A percentile compares a stretch with the other conserved stretches of the same genome.
Evolutionary conservation across 768 basidiomycete species (phyloP).

Genomic region (Auricularia sp.): DNA sequence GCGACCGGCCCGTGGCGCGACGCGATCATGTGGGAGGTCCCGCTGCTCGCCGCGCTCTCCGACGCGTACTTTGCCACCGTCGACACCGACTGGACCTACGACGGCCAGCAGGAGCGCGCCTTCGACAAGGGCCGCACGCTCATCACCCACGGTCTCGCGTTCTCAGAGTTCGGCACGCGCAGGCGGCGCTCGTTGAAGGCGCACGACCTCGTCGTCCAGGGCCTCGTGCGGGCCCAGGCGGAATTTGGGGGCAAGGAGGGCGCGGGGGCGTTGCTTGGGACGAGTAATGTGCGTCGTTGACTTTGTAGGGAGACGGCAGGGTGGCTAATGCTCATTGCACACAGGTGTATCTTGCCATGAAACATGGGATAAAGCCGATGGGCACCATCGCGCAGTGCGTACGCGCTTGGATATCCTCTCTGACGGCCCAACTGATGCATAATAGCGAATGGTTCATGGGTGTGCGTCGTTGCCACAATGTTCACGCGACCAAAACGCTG

Average conservation of each 20-base stretch:
- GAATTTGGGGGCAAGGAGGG: conserved; percentile 26
- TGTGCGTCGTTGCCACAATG: conserved; percentile 29
- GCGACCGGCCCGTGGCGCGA: conserved; percentile 67
- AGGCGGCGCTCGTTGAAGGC: conserved; percentile 60
- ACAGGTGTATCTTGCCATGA: conserved; percentile 77
- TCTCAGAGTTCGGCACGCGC: conserved; percentile 85
- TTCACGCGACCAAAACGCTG: background rate
- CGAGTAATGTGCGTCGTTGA: conserved; percentile 65
- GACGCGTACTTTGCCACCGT: conserved; percentile 77
- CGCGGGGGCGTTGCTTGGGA: conserved; percentile 58
- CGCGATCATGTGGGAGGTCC: conserved; percentile 92
- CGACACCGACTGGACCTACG: conserved; percentile 73
- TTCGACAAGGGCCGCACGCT: conserved; percentile 60
- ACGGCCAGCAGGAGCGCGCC: conserved; percentile 72
- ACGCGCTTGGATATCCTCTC: background rate
- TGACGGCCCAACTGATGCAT: background rate
- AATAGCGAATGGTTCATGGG: conserved; percentile 90
- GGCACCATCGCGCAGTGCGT: conserved; percentile 85
- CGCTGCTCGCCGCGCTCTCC: conserved; percentile 84
- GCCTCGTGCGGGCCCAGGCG: conserved; percentile 54
- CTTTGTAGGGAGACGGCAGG: background rate
- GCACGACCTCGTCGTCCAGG: conserved; percentile 69
- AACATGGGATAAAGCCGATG: conserved; percentile 51
- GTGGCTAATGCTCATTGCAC: background rate
- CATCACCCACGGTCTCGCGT: conserved; percentile 50